These are phyloP conservation scores for Colletotrichum euphorbiae DNA, from an alignment of 2,329 filamentous ascomycete species.

Conservation along the genomic window DNA sequence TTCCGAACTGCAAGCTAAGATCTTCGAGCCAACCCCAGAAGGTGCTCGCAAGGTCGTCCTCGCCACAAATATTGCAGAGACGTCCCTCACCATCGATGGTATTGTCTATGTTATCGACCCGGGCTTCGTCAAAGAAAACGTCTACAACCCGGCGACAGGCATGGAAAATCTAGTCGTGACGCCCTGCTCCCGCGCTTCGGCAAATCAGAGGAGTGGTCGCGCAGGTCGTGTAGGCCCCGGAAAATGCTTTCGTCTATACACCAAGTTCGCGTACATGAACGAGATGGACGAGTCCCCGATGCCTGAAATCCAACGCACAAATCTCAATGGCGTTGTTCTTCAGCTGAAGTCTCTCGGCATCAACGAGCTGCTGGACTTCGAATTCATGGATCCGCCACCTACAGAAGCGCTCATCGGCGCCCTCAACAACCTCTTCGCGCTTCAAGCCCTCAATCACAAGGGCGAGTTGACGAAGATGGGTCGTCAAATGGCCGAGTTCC, in stretches of 20 bases:
- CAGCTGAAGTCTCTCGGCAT: slow-evolving; percentile 91
- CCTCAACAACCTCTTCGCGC: slow-evolving; percentile 89
- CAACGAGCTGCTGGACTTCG: slow-evolving; percentile 91
- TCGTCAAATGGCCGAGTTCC: slow-evolving; percentile 95
- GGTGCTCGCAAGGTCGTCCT: slow-evolving; percentile 90
- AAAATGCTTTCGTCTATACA: slow-evolving; percentile 94
- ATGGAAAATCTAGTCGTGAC: slow-evolving; percentile 94
- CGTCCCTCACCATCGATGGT: slow-evolving; percentile 93
- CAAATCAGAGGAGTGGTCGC: slow-evolving; percentile 91
- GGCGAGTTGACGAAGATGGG: slow-evolving; percentile 92
- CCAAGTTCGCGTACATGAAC: slow-evolving; percentile 93
- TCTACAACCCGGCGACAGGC: slow-evolving; percentile 90
- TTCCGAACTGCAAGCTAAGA: slow-evolving; percentile 89
- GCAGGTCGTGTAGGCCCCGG: slow-evolving; percentile 92
- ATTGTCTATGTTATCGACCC: slow-evolving; percentile 97
- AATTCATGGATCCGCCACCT: slow-evolving; percentile 94
- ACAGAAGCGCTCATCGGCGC: slow-evolving; percentile 90
- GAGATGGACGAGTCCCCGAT: slow-evolving; percentile 93
- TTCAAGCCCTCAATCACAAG: slow-evolving; percentile 88
- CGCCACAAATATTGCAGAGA: slow-evolving; percentile 97
- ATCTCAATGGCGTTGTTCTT: slow-evolving; percentile 85
- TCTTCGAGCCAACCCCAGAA: slow-evolving; percentile 92
- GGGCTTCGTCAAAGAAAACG: slow-evolving; percentile 94
- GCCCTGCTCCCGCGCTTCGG: slow-evolving; percentile 90
- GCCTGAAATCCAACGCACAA: slow-evolving; percentile 92